These are phyloP conservation scores for Ophiocordyceps camponoti-floridani DNA, from an alignment of 2,329 filamentous ascomycete species.

Conservation along the genomic window DNA sequence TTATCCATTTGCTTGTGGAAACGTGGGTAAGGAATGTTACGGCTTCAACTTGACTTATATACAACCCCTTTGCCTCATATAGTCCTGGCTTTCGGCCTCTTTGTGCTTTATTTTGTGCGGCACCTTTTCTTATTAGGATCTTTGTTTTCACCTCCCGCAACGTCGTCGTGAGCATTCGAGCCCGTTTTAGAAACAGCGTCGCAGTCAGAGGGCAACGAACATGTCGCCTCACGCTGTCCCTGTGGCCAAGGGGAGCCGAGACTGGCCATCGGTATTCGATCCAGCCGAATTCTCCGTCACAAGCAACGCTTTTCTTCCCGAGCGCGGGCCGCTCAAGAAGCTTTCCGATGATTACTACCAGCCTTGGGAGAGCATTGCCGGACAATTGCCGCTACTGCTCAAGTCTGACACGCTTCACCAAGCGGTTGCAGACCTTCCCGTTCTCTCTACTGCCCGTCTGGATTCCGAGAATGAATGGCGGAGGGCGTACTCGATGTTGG, in stretches of 20 bases:
- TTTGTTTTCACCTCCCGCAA: too few relatives aligned
- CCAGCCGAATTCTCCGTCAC: conserved; percentile 20
- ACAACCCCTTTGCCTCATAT: too few relatives aligned
- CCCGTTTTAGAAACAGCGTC: too few relatives aligned
- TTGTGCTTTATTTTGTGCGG: too few relatives aligned
- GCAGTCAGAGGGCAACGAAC: too few relatives aligned
- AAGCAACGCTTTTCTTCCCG: conserved; percentile 60
- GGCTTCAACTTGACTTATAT: not conserved
- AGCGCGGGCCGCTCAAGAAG: conserved; percentile 43
- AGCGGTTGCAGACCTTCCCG: conserved; percentile 45
- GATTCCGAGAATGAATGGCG: conserved; percentile 55
- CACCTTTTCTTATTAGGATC: too few relatives aligned
- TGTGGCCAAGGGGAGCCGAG: conserved; percentile 3
- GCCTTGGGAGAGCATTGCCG: conserved; percentile 58
- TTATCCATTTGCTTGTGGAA: not conserved
- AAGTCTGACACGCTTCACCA: conserved; percentile 43
- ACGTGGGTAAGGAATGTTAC: not conserved
- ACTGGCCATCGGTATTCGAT: conserved; percentile 7
- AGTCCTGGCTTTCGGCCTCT: too few relatives aligned
- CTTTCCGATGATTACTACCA: conserved; percentile 58
- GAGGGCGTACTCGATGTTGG: conserved; percentile 61
- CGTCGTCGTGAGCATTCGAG: too few relatives aligned
- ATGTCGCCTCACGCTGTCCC: conserved; percentile 26
- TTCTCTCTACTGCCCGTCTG: conserved; percentile 49
- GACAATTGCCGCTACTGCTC: conserved; percentile 50